Percentiles rank a stretch among this genome's conserved stretches.
phyloP scores from a whole-genome alignment of 148 eudicot species.

The Beta vulgaris region DNA sequence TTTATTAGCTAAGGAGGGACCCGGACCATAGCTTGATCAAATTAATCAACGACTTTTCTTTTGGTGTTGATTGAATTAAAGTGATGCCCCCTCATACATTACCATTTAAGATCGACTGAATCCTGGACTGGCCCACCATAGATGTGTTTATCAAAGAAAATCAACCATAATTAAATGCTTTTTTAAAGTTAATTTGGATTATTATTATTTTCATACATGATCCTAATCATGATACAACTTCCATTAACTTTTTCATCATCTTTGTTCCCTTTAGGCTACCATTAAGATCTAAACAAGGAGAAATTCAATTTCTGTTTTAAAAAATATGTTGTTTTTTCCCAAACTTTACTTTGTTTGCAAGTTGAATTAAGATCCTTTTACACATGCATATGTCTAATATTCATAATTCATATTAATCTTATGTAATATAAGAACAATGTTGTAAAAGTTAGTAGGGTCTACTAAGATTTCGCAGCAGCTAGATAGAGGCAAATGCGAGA shows the following conservation, averaged over 20 bases:
- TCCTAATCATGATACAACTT: constrained; percentile 24
- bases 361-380: constrained; percentile 14
- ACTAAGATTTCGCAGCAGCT: too few species aligned
- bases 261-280: constrained; percentile 19
- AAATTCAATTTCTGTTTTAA: background rate
- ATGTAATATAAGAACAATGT: too few species aligned
- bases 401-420: too few species aligned
- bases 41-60: constrained; percentile 9
- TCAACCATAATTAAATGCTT: constrained; percentile 15
- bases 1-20: constrained; percentile 13
- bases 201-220: constrained; percentile 7
- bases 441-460: too few species aligned
- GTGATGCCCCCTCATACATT: constrained; percentile 1
- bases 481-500: too few species aligned
- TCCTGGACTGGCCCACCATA: constrained; percentile 20
- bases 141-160: constrained; percentile 17
- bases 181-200: background rate
- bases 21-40: too few species aligned
- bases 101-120: constrained; percentile 25
- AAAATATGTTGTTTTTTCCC: background rate
- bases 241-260: constrained; percentile 27
- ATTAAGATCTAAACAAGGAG: constrained; percentile 21
- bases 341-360: constrained; percentile 13
- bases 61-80: constrained; percentile 25
- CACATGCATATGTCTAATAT: background rate